Evolutionary conservation across 345 rosid species (phyloP).

Genomic region (Odontarrhena argentea): DNA sequence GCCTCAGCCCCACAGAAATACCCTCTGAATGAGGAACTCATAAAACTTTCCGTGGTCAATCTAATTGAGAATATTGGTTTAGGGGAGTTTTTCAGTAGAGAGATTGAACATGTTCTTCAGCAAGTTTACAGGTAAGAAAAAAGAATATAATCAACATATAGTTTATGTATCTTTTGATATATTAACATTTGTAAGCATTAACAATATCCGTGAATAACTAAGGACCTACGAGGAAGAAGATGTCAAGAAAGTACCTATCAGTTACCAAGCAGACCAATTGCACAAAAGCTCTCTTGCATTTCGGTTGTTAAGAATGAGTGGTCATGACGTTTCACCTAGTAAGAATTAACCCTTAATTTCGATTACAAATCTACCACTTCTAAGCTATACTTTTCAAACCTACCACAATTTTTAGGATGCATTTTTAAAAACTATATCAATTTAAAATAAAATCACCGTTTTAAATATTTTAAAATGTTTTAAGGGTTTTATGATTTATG

Average conservation of each 20-base stretch:
- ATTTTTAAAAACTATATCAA: too few relatives aligned
- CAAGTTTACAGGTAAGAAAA: constrained; percentile 49
- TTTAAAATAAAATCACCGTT: too few relatives aligned
- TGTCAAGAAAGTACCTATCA: not conserved
- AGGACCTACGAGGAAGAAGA: constrained; percentile 43
- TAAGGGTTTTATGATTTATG: too few relatives aligned
- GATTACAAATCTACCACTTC: too few relatives aligned
- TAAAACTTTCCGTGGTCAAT: constrained; percentile 54
- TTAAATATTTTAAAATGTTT: too few relatives aligned
- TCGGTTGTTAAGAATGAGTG: constrained; percentile 56
- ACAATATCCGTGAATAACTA: not conserved
- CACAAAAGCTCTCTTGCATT: constrained; percentile 63
- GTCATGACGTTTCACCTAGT: constrained; percentile 56
- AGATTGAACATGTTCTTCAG: constrained; percentile 48
- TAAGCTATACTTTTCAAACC: too few relatives aligned
- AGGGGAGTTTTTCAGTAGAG: constrained; percentile 50
- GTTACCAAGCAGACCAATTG: constrained; percentile 34
- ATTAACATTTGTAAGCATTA: not conserved
- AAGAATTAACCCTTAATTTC: constrained; percentile 11
- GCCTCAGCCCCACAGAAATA: constrained; percentile 50
- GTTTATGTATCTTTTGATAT: not conserved
- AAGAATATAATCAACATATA: not conserved
- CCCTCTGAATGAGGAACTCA: constrained; percentile 57
- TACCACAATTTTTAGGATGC: too few relatives aligned
- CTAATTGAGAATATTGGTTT: constrained; percentile 55